Evolutionary conservation across 2,329 filamentous ascomycete genomes (phyloP), one percentile per base, ranked within the genome.

Genomic region (Chaetomiaceae sp.): DNA sequence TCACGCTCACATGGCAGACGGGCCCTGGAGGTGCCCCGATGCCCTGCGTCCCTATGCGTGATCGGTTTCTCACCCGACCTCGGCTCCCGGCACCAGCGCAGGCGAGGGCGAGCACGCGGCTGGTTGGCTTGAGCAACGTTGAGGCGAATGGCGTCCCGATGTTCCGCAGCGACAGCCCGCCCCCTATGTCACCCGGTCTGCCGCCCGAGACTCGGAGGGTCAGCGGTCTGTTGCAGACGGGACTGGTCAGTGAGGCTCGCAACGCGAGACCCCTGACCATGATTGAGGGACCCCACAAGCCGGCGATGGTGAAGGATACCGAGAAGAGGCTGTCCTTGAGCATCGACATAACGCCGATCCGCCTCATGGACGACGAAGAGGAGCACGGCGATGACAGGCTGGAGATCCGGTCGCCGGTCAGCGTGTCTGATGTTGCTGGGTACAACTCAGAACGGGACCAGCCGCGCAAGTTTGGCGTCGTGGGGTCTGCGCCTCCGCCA

Each of bases 41-140:
- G 85, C 80, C 75, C 75, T 82, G 35, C 69, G 76, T 43, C 63
- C 73, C 78, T 46, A 71, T 73, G 0, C 78, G 77, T 3, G 79
- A 85, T 35, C 79, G 82, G 3, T 76, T 85, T n/a, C 72, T 91
- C 17, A 75, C 75, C 19, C 77, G 82, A 5, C 87, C 88, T 1
- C 76, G 84, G 12, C 75, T 93, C 4, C 88, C 88, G 0, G 74
- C 75, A 3, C 79, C 85, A 0, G 87, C 88, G 0, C 87, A 92
- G 60, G 72, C 77, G 12, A 78, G 81, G 51, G 71, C 91, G 10
- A 73, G 67, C 21, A 66, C 66, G 2, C 66, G 70, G 10, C 55
- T 67, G 2, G 51, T 56, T 3, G 55, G 59, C 6, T 25, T 53
- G 3, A 34, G 23, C 37, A 17, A 14, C 14, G 21, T 23, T 23